Evolutionary conservation across 106 monocot genomes (phyloP).

Genomic region (Phalaenopsis equestris): DNA sequence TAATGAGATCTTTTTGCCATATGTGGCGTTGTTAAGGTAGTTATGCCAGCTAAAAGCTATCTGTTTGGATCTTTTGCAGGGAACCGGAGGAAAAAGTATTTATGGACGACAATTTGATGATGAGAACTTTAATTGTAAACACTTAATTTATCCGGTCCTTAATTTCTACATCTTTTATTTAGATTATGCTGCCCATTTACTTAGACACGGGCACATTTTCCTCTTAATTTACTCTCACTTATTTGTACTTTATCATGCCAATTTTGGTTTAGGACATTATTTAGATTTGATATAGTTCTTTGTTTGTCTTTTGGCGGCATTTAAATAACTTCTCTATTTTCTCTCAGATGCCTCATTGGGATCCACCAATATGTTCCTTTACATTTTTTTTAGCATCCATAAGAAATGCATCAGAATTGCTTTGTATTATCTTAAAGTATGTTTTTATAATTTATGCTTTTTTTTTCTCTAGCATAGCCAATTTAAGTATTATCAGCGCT

Average conservation of each 20-base stretch:
- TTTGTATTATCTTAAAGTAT: too few relatives aligned
- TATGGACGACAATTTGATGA: constrained; percentile 64
- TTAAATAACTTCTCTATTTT: background rate
- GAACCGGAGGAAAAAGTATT: constrained; percentile 83
- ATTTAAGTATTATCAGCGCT: too few relatives aligned
- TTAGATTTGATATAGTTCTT: background rate
- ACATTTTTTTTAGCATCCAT: background rate
- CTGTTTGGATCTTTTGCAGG: constrained; percentile 28
- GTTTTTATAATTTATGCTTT: too few relatives aligned
- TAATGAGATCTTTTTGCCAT: background rate
- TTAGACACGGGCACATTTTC: background rate
- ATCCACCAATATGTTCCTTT: background rate
- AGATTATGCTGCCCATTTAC: background rate
- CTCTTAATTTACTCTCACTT: background rate
- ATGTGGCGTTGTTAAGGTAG: background rate
- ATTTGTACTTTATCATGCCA: background rate
- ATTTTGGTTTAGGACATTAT: background rate
- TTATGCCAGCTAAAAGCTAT: background rate
- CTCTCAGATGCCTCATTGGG: background rate
- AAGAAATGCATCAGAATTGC: background rate
- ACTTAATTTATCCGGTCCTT: background rate
- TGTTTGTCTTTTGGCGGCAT: background rate
- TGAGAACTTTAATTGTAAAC: constrained; percentile 66
- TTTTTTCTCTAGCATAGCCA: too few relatives aligned
- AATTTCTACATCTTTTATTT: background rate